Evolutionary conservation across 495 filamentous ascomycete genomes (phyloP).

Genomic region (Aspergillus sclerotiicarbonarius): DNA sequence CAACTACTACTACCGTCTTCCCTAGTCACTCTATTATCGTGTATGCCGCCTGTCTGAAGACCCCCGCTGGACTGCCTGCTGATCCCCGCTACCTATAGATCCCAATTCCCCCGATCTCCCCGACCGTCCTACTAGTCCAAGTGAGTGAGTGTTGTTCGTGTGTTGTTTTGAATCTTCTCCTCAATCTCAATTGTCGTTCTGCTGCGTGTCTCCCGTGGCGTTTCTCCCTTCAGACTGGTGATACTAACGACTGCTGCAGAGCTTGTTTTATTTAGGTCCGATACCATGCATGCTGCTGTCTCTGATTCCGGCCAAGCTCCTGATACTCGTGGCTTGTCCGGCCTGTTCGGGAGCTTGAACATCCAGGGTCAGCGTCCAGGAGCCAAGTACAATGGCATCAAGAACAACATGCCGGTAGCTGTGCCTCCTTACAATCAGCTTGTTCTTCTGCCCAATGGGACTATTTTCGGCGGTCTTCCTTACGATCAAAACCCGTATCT

Average conservation of each 20-base stretch:
- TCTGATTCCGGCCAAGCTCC: constrained; percentile 31
- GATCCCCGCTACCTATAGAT: neutral
- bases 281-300: constrained; percentile 38
- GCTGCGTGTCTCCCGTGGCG: neutral
- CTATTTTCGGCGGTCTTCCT: constrained; percentile 26
- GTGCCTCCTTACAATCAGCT: constrained; percentile 32
- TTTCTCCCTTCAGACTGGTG: neutral
- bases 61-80: neutral
- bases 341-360: constrained; percentile 24
- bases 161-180: too few species aligned
- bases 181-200: too few species aligned
- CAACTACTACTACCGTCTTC: neutral
- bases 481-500: constrained; percentile 31
- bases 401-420: constrained; percentile 21
- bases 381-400: constrained; percentile 26
- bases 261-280: constrained; percentile 11
- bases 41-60: neutral
- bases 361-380: constrained; percentile 27
- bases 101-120: neutral
- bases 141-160: neutral
- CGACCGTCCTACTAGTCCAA: neutral
- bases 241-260: constrained; percentile 1
- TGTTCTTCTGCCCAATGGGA: constrained; percentile 30
- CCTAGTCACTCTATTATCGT: constrained; percentile 7
- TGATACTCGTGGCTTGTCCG: constrained; percentile 17